A percentile compares a stretch with the other conserved stretches of the same genome.
Conservation (phyloP, 805 yeast species). For the Spathaspora gorwiae region DNA sequence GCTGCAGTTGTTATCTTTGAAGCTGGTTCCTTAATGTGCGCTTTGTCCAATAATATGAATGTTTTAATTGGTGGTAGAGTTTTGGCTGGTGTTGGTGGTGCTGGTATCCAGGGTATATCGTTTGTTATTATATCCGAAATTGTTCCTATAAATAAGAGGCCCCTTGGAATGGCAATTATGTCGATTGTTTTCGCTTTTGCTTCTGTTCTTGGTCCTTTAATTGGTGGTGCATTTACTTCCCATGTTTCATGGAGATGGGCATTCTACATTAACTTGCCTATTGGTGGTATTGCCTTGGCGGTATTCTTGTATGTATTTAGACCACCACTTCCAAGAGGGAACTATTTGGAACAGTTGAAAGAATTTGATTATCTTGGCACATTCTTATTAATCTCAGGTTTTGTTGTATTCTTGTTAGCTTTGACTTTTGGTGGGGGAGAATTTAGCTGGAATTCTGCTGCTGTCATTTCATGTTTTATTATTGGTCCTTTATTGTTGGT, state of each 20-base stretch:
- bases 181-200: slow-evolving; percentile 48
- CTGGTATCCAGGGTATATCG: slow-evolving; percentile 49
- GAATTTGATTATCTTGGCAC: slow-evolving; percentile 54
- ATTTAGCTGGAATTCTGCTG: slow-evolving; percentile 48
- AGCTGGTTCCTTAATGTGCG: slow-evolving; percentile 32
- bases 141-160: slow-evolving; percentile 50
- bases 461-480: slow-evolving; percentile 31
- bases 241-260: slow-evolving; percentile 56
- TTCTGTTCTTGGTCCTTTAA: slow-evolving; percentile 50
- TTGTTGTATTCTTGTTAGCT: slow-evolving; percentile 50
- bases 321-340: slow-evolving; percentile 43
- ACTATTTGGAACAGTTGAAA: slow-evolving; percentile 32
- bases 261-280: slow-evolving; percentile 45
- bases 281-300: slow-evolving; percentile 30
- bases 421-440: slow-evolving; percentile 56
- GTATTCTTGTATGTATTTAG: slow-evolving; percentile 32
- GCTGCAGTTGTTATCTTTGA: slow-evolving; percentile 20
- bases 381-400: slow-evolving; percentile 42
- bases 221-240: slow-evolving; percentile 46
- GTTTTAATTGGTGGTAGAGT: slow-evolving; percentile 47
- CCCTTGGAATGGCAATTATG: slow-evolving; percentile 51
- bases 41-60: slow-evolving; percentile 31
- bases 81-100: slow-evolving; percentile 56
- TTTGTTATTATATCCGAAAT: slow-evolving; percentile 53
- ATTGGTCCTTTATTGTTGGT: slow-evolving; percentile 33